Percentiles rank a stretch among this genome's conserved stretches.
Evolutionary conservation across 768 basidiomycete genomes (phyloP).

Genomic region (Coprinellus aureogranulatus): DNA sequence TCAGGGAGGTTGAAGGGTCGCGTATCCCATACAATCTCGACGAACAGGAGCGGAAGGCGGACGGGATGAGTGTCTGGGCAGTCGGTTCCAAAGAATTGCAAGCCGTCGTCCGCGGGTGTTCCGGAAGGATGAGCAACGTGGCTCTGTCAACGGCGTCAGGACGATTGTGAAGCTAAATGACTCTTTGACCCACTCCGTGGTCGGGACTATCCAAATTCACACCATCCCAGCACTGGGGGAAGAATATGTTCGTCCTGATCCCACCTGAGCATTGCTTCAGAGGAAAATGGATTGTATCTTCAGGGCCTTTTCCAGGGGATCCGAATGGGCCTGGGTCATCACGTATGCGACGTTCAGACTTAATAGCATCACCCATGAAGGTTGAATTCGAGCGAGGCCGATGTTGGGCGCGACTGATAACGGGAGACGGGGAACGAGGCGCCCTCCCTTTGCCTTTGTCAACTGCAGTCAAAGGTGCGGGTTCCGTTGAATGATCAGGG

Average conservation of each 20-base stretch:
- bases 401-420: too few species aligned
- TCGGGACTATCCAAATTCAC: background rate
- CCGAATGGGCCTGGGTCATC: background rate
- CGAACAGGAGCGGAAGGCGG: conserved; percentile 8
- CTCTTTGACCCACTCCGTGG: background rate
- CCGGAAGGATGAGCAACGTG: conserved; percentile 1
- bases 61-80: conserved; percentile 8
- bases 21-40: conserved; percentile 11
- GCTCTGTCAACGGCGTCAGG: background rate
- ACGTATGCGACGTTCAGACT: background rate
- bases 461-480: too few species aligned
- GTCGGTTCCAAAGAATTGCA: conserved; percentile 1
- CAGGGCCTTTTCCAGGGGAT: background rate
- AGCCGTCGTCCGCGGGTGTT: background rate
- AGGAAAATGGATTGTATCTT: background rate
- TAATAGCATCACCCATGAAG: background rate
- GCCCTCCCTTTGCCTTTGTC: too few species aligned
- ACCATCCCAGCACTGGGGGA: conserved; percentile 4
- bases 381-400: too few species aligned
- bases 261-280: background rate
- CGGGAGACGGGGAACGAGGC: too few species aligned
- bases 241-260: background rate
- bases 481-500: too few species aligned
- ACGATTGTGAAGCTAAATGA: too few species aligned
- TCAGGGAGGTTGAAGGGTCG: conserved; percentile 6